phyloP scores from a whole-genome alignment of 306 rosid species.

The Malus sieversii region DNA sequence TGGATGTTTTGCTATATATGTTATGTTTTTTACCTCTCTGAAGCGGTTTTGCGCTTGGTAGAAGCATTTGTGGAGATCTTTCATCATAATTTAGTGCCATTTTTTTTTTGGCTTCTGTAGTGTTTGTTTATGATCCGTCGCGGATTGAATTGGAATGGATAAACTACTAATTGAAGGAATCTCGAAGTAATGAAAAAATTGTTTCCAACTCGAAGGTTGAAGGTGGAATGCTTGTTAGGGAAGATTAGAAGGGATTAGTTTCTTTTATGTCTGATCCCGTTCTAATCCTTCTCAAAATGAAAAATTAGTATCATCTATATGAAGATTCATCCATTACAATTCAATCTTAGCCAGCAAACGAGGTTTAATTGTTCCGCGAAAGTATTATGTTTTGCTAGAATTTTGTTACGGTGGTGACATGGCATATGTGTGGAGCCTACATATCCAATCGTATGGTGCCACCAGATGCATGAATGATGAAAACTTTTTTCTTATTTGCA shows the following conservation, averaged over 20 bases:
- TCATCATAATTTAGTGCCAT: background rate
- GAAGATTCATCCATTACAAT: no score
- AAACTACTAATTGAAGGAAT: background rate
- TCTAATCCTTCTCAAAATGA: background rate
- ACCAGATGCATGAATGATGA: no score
- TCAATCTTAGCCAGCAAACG: no score
- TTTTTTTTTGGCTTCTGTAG: background rate
- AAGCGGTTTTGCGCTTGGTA: conserved; percentile 10
- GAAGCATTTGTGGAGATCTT: no score
- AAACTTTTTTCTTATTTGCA: no score
- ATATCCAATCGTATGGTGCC: no score
- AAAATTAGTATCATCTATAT: background rate
- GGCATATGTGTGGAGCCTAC: no score
- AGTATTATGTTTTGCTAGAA: no score
- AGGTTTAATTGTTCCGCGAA: no score
- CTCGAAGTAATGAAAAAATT: no score
- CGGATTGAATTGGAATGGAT: background rate
- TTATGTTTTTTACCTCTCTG: background rate
- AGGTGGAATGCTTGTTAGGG: background rate
- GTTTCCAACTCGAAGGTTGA: background rate
- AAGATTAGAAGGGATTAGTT: background rate
- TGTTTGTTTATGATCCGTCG: background rate
- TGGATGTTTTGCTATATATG: conserved; percentile 4
- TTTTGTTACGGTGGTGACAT: no score
- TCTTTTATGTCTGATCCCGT: background rate